A percentile compares a stretch with the other conserved stretches of the same genome.
phyloP scores from a whole-genome alignment of 495 filamentous ascomycete species.

The Penicillium diatomitis region DNA sequence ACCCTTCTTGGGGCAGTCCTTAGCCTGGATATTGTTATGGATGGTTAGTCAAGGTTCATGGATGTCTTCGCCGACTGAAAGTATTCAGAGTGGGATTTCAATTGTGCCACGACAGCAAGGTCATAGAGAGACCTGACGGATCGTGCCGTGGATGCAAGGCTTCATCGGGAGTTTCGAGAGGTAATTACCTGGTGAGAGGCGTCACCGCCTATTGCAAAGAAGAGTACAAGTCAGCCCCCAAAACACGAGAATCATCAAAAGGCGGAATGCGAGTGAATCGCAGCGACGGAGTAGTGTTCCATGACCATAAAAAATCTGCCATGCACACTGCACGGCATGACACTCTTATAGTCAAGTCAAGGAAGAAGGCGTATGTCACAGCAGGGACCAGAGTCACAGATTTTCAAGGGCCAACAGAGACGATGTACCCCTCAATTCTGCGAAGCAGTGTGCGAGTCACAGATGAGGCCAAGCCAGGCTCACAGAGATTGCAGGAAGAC shows the following conservation, averaged over 20 bases:
- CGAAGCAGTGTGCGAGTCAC: constrained; percentile 10
- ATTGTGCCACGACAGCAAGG: no score
- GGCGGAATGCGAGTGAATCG: background rate
- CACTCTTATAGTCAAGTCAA: background rate
- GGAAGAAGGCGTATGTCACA: background rate
- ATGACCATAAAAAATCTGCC: background rate
- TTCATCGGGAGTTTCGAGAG: no score
- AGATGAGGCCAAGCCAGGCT: constrained; percentile 3
- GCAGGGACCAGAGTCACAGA: background rate
- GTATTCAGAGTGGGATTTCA: no score
- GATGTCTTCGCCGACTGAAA: background rate
- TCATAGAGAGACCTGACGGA: no score
- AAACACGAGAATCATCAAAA: constrained; percentile 4
- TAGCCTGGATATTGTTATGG: constrained; percentile 44
- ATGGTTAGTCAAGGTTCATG: background rate
- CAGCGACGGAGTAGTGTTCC: background rate
- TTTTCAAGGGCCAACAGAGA: background rate
- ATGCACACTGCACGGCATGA: background rate
- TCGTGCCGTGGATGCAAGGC: no score
- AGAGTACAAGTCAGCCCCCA: constrained; percentile 18
- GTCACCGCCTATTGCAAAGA: constrained; percentile 54
- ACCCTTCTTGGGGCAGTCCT: constrained; percentile 91
- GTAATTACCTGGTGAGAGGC: constrained; percentile 55
- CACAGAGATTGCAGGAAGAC: constrained; percentile 25
- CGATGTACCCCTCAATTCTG: background rate